Percentiles rank a stretch among this genome's conserved stretches.
phyloP scores from a whole-genome alignment of 495 filamentous ascomycete genomes.

The Xylaria cubensis region DNA sequence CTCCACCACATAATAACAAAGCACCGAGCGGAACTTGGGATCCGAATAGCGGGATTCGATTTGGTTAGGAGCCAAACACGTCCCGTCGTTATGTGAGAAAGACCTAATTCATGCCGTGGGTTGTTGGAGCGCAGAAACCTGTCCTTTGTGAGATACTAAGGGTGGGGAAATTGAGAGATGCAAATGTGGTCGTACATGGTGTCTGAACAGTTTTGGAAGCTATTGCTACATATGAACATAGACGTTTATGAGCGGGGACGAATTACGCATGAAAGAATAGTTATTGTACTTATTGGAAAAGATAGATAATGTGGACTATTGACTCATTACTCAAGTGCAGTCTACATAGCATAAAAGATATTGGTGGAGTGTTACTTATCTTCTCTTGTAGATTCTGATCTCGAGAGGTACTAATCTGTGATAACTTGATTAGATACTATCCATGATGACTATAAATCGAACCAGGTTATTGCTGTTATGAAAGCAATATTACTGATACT shows the following conservation, averaged over 20 bases:
- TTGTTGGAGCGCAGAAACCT: not conserved
- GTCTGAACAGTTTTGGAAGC: constrained; percentile 2
- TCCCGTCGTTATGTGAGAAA: constrained; percentile 6
- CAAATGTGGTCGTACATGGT: not conserved
- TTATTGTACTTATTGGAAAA: not conserved
- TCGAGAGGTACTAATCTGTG: not conserved
- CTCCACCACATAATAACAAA: constrained; percentile 33
- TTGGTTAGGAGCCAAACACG: constrained; percentile 51
- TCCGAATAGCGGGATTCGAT: constrained; percentile 66
- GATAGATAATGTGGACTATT: not conserved
- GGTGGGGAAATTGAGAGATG: not conserved
- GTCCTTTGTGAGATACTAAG: not conserved
- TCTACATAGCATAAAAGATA: not conserved
- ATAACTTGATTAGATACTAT: not conserved
- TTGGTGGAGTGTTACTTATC: not conserved
- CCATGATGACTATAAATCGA: not conserved
- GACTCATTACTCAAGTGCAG: not conserved
- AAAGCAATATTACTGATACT: too few relatives aligned
- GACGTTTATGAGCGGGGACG: not conserved
- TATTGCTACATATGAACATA: not conserved
- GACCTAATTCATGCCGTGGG: not conserved
- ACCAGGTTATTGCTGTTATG: too few relatives aligned
- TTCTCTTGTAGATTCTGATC: not conserved
- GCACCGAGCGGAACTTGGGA: constrained; percentile 60
- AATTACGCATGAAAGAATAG: not conserved